phyloP scores from a whole-genome alignment of 768 basidiomycete genomes.

The Artomyces pyxidatus region DNA sequence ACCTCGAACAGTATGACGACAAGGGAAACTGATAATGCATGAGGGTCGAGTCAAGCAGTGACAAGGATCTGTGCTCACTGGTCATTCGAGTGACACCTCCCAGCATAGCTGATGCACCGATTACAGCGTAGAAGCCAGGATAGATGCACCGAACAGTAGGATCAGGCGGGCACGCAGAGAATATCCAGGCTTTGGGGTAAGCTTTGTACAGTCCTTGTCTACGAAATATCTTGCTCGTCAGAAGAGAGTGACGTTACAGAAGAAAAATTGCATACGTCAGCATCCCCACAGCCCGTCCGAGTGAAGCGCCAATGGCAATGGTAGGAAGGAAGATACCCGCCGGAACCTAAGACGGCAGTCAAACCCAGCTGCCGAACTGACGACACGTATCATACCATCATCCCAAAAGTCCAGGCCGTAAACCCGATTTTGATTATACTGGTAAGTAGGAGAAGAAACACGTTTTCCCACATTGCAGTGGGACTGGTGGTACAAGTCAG shows the following conservation, averaged over 20 bases:
- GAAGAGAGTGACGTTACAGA: not conserved
- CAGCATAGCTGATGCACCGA: conserved; percentile 69
- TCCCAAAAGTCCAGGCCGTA: conserved; percentile 74
- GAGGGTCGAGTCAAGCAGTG: not conserved
- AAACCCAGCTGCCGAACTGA: not conserved
- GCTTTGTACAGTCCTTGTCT: conserved; percentile 62
- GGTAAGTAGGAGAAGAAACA: conserved; percentile 57
- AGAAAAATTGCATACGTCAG: conserved; percentile 39
- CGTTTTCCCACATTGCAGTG: conserved; percentile 57
- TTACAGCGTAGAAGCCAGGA: conserved; percentile 71
- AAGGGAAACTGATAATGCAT: conserved; percentile 44
- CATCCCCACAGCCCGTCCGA: conserved; percentile 64
- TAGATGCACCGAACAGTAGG: conserved; percentile 60
- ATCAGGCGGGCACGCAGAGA: conserved; percentile 66
- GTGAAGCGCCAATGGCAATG: conserved; percentile 64
- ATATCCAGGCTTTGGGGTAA: conserved; percentile 63
- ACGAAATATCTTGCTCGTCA: not conserved
- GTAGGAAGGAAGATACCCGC: conserved; percentile 74
- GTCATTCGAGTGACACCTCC: conserved; percentile 76
- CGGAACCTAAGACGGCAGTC: conserved; percentile 41
- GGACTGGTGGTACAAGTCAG: conserved; percentile 33
- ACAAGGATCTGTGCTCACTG: conserved; percentile 31
- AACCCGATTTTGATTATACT: conserved; percentile 52
- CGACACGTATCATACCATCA: conserved; percentile 44
- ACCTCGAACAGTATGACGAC: conserved; percentile 76